Percentiles rank a stretch among this genome's conserved stretches.
Evolutionary conservation across 2,329 filamentous ascomycete species (phyloP).

Genomic region (Neobulgaria alba): DNA sequence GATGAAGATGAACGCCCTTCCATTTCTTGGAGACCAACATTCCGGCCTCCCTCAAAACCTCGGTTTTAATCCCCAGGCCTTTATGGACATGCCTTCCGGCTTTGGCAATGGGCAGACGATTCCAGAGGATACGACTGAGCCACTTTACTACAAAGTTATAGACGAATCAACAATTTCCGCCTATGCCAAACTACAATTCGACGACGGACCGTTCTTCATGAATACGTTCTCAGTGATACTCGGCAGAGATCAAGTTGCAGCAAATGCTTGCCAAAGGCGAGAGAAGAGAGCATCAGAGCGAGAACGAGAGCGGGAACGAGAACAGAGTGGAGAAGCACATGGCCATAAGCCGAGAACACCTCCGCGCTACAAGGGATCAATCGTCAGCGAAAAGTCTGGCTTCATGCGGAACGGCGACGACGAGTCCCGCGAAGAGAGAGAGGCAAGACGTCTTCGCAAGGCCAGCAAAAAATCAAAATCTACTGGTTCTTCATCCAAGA

Average conservation of each 20-base stretch:
- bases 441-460: slow-evolving; percentile 29
- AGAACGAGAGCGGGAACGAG: slow-evolving; percentile 36
- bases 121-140: too few relatives aligned
- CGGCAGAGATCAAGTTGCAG: slow-evolving; percentile 59
- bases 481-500: slow-evolving; percentile 32
- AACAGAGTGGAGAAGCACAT: slow-evolving; percentile 34
- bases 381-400: slow-evolving; percentile 61
- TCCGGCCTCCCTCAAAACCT: too few relatives aligned
- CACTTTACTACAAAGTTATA: not conserved
- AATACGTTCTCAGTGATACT: slow-evolving; percentile 65
- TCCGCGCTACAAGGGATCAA: slow-evolving; percentile 44
- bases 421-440: slow-evolving; percentile 45
- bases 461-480: slow-evolving; percentile 35
- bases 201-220: slow-evolving; percentile 72
- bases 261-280: slow-evolving; percentile 37
- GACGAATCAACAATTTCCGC: slow-evolving; percentile 30
- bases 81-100: too few relatives aligned
- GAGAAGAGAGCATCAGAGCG: slow-evolving; percentile 40
- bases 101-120: too few relatives aligned
- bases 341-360: slow-evolving; percentile 29
- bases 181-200: slow-evolving; percentile 56
- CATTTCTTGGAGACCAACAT: too few relatives aligned
- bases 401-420: slow-evolving; percentile 58
- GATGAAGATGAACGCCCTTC: too few relatives aligned
- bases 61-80: too few relatives aligned